Evolutionary conservation across 805 yeast species (phyloP).

Genomic region (Lachancea sp.): DNA sequence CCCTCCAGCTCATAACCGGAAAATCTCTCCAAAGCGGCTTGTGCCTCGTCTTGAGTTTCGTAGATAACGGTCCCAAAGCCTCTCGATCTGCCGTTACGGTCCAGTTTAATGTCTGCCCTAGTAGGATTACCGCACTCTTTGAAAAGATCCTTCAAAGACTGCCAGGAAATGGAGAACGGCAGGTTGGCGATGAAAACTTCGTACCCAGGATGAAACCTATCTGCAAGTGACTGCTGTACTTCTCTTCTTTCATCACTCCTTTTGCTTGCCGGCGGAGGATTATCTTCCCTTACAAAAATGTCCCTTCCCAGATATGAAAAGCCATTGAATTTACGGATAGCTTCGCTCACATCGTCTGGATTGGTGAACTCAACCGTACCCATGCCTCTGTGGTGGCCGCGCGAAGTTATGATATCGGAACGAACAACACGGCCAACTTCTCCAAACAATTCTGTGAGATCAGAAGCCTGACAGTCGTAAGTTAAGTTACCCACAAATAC

Average conservation of each 20-base stretch:
- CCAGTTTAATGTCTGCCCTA: constrained; percentile 71
- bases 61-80: constrained; percentile 83
- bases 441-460: constrained; percentile 54
- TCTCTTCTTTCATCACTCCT: constrained; percentile 22
- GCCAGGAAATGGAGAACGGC: constrained; percentile 80
- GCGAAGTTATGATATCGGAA: constrained; percentile 74
- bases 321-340: constrained; percentile 65
- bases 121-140: constrained; percentile 68
- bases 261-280: constrained; percentile 60
- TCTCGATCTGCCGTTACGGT: constrained; percentile 65
- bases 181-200: constrained; percentile 76
- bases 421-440: constrained; percentile 59
- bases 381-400: constrained; percentile 83
- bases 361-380: constrained; percentile 80
- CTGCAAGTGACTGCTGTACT: constrained; percentile 3
- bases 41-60: constrained; percentile 59
- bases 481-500: constrained; percentile 72
- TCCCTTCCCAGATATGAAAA: constrained; percentile 63
- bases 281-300: constrained; percentile 84
- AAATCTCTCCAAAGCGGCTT: constrained; percentile 59
- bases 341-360: constrained; percentile 59
- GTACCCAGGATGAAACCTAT: constrained; percentile 24
- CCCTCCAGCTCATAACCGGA: constrained; percentile 71
- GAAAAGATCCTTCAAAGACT: constrained; percentile 78
- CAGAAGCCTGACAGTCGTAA: constrained; percentile 52